Base-by-base conservation (phyloP, 352 stramenopile genomes). In the Phytopythium kandeliae region DNA sequence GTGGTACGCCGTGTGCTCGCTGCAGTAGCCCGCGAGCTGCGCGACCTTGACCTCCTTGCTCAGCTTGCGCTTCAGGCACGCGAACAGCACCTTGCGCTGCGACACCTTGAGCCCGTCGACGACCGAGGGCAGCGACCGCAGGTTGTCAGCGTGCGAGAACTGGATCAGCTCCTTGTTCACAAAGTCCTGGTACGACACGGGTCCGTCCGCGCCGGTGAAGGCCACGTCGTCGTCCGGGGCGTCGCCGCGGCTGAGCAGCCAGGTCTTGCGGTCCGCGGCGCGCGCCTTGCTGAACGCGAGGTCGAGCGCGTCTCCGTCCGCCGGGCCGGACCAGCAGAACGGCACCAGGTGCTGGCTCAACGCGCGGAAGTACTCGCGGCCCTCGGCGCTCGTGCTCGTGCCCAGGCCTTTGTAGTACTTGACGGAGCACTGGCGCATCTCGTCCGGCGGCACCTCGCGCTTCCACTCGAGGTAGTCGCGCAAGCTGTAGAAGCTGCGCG, bases 321-420 rank as follows among this genome's bases (percentile, higher is more conserved):
- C 59, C 30, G 68, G 51, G 13, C 72, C 71, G 8, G 60, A 69
- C 81, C 80, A 94, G 22, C 62, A 50, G 53, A 98, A 98, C 35
- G 85, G 67, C 24, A 99, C 86, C 48, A 98, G 79, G 61, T 99
- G 97, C 21, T 87, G 86, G 34, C 89, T 74, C 28, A 99, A 59
- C 48, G 98, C 89, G 9, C 81, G 84, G 63, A 99, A 99, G 68
- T 99, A 99, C 62, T 98, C 96, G 40, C 98, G 97, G 17, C 96
- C 97, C 65, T 98, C 92, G 21, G 65, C 64, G 49, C 98, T 97
- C 11, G 97, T 99, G 51, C 88, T 98, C 5, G 97, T 99, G 54
- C 97, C 97, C 10, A 99, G 81, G 73, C 97, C 97, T 62, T 99
- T 99, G 78, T 99, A 99, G 74, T 99, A 99, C 72, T 99, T 99